phyloP scores from a whole-genome alignment of 805 yeast species.

The Monosporozyma yasuniensis region DNA sequence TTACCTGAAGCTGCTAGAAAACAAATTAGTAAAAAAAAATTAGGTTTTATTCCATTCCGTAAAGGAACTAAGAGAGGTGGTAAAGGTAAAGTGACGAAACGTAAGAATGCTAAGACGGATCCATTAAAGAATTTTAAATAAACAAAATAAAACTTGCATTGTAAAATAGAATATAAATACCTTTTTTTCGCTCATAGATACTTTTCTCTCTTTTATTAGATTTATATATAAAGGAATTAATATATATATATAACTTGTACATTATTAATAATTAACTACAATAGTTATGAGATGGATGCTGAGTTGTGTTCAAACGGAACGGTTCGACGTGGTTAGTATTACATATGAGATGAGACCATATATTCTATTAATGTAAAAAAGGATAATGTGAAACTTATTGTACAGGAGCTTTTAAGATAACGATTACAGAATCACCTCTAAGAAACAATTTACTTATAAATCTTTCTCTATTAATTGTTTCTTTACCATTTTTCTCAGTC shows the following conservation, averaged over 20 bases:
- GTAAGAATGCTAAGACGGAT: constrained; percentile 42
- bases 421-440: constrained; percentile 91
- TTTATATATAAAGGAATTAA: background rate
- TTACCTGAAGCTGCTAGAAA: constrained; percentile 70
- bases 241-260: background rate
- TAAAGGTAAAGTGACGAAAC: constrained; percentile 36
- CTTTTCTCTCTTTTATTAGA: background rate
- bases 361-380: too few species aligned
- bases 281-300: too few species aligned
- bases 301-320: too few species aligned
- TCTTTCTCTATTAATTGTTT: constrained; percentile 54
- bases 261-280: too few species aligned
- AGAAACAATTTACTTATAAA: constrained; percentile 83
- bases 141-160: constrained; percentile 4
- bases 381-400: background rate
- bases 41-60: constrained; percentile 70
- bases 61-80: constrained; percentile 31
- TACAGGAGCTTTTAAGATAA: constrained; percentile 49
- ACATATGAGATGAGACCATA: too few species aligned
- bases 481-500: constrained; percentile 64
- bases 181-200: background rate
- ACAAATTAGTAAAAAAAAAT: constrained; percentile 36
- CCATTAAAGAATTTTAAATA: constrained; percentile 53
- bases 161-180: background rate
- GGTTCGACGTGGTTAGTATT: too few species aligned